These are phyloP conservation scores for Aspergillus pseudoterreus DNA, from an alignment of 2,329 filamentous ascomycete genomes.

Conservation along the genomic window DNA sequence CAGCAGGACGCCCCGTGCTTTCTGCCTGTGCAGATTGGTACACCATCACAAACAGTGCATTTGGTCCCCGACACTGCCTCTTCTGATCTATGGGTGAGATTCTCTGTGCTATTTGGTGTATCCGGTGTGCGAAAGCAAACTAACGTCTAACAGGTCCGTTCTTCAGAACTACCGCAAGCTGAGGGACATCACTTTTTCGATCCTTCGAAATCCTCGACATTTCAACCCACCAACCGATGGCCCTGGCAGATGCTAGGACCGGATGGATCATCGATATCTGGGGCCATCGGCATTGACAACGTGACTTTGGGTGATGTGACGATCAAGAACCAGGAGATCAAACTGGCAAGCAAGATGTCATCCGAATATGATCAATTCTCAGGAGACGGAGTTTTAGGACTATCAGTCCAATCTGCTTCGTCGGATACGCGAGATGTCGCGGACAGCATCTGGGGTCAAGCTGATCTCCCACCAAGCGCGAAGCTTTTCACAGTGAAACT, in stretches of 20 bases:
- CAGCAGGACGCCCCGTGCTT: conserved; percentile 67
- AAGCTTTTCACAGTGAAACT: conserved; percentile 64
- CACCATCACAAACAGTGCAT: conserved; percentile 58
- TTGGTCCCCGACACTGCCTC: conserved; percentile 70
- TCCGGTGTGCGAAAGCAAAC: background rate
- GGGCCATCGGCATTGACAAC: conserved; percentile 61
- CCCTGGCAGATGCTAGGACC: conserved; percentile 67
- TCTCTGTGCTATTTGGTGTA: conserved; percentile 3
- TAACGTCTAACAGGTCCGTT: conserved; percentile 8
- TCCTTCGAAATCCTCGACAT: conserved; percentile 59
- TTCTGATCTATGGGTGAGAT: conserved; percentile 63
- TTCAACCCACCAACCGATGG: conserved; percentile 45
- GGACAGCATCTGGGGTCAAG: conserved; percentile 63
- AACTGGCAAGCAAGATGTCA: conserved; percentile 60
- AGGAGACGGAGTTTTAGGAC: conserved; percentile 64
- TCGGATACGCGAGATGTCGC: conserved; percentile 60
- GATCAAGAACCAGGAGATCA: conserved; percentile 61
- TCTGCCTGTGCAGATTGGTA: conserved; percentile 61
- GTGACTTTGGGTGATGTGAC: conserved; percentile 60
- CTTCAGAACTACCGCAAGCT: background rate
- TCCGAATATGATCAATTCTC: conserved; percentile 53
- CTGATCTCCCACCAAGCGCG: conserved; percentile 50
- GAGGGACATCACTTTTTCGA: conserved; percentile 56
- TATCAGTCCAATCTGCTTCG: conserved; percentile 62
- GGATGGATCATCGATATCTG: conserved; percentile 64